These are phyloP conservation scores for Saturnispora gosingensis DNA, from an alignment of 805 yeast species.

Conservation along the genomic window DNA sequence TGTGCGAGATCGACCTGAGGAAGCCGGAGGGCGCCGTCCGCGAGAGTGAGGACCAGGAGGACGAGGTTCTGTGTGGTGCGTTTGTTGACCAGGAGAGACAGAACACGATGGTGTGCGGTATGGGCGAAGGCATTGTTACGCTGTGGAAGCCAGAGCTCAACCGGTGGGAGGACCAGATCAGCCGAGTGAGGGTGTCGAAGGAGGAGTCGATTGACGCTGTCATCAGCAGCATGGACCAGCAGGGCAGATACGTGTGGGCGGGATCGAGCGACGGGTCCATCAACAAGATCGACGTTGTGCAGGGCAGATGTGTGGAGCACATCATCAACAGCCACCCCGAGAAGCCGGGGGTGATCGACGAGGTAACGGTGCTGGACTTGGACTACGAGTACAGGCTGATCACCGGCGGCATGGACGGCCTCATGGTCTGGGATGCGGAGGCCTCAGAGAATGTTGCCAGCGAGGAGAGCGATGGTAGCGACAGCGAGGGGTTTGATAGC, in stretches of 20 bases:
- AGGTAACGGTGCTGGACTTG: slow-evolving; percentile 64
- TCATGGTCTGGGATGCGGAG: slow-evolving; percentile 62
- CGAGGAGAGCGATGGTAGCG: slow-evolving; percentile 24
- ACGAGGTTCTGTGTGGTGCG: slow-evolving; percentile 73
- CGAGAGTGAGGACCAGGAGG: slow-evolving; percentile 84
- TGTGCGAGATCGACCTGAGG: slow-evolving; percentile 70
- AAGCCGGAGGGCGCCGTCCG: slow-evolving; percentile 45
- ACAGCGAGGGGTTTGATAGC: slow-evolving; percentile 11
- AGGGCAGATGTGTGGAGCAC: slow-evolving; percentile 54
- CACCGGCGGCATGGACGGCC: slow-evolving; percentile 73
- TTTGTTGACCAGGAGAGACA: slow-evolving; percentile 57
- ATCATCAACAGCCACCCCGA: slow-evolving; percentile 62
- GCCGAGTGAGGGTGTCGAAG: slow-evolving; percentile 59
- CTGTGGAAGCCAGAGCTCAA: slow-evolving; percentile 73
- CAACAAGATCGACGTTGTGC: slow-evolving; percentile 54
- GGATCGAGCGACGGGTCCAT: slow-evolving; percentile 74
- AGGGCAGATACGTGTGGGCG: slow-evolving; percentile 55
- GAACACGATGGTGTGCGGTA: slow-evolving; percentile 52
- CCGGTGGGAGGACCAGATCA: slow-evolving; percentile 65
- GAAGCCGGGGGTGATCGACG: slow-evolving; percentile 63
- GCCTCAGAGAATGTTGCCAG: slow-evolving; percentile 12
- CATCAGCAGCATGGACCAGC: slow-evolving; percentile 45
- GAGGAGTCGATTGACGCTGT: slow-evolving; percentile 63
- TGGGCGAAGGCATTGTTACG: slow-evolving; percentile 85
- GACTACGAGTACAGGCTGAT: slow-evolving; percentile 74